Evolutionary conservation across 202 grass and related monocot genomes (phyloP).

Genomic region (Panicum hallii): DNA sequence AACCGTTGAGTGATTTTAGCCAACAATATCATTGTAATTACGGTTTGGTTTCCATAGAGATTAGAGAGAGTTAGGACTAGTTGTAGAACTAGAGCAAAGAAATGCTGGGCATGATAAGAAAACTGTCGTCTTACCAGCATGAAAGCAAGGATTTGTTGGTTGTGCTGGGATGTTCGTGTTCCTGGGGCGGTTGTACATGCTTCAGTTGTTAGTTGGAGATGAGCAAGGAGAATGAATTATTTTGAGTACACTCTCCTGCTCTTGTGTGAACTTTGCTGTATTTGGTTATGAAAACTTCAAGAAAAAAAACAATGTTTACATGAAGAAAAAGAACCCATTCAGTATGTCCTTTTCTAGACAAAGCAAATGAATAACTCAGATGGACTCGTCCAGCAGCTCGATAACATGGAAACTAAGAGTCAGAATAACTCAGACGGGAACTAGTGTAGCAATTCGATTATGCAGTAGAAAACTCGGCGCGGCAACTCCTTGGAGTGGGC

Average conservation of each 20-base stretch:
- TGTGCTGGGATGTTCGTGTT: not conserved
- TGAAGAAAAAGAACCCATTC: not conserved
- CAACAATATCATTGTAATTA: constrained; percentile 13
- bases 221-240: constrained; percentile 21
- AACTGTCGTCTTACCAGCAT: not conserved
- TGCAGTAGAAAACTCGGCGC: too few relatives aligned
- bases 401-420: not conserved
- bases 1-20: not conserved
- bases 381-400: not conserved
- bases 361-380: not conserved
- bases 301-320: not conserved
- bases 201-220: not conserved
- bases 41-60: constrained; percentile 27
- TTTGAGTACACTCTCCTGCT: not conserved
- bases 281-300: not conserved
- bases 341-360: not conserved
- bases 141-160: not conserved
- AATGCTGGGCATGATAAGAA: not conserved
- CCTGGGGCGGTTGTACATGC: not conserved
- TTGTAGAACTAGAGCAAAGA: constrained; percentile 12
- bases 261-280: not conserved
- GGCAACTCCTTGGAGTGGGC: too few relatives aligned
- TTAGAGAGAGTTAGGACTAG: constrained; percentile 25
- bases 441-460: too few relatives aligned
- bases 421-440: too few relatives aligned